Conservation (phyloP, 2,329 filamentous ascomycete species). For the Mycosphaerella sp. region DNA sequence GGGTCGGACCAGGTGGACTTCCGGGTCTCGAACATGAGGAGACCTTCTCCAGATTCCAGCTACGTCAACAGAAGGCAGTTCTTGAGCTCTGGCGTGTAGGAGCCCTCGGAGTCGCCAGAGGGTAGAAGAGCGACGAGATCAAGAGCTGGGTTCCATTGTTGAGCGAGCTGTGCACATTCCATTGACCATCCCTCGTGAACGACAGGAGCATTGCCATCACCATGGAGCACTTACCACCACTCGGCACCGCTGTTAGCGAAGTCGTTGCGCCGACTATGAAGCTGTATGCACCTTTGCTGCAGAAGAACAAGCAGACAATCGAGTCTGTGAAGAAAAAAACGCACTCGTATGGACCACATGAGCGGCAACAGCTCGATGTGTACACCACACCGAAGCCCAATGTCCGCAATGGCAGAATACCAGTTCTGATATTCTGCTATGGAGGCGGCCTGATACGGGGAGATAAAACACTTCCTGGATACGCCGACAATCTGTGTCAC, state of each 20-base stretch:
- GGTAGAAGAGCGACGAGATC: not conserved
- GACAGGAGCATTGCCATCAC: not conserved
- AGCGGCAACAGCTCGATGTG: constrained; percentile 37
- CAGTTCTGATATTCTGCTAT: constrained; percentile 31
- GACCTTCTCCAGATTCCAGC: not conserved
- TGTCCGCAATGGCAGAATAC: constrained; percentile 19
- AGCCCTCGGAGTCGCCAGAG: not conserved
- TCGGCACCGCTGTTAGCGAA: constrained; percentile 22
- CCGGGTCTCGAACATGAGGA: no score
- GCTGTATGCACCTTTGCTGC: constrained; percentile 21
- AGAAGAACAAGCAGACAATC: constrained; percentile 23
- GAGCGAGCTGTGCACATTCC: not conserved
- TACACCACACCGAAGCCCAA: constrained; percentile 29
- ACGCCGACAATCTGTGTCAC: constrained; percentile 29
- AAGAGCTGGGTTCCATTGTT: not conserved
- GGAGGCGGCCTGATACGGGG: constrained; percentile 35
- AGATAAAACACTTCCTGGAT: constrained; percentile 28
- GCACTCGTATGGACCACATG: constrained; percentile 33
- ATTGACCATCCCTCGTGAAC: not conserved
- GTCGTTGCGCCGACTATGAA: constrained; percentile 24
- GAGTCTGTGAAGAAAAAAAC: constrained; percentile 26
- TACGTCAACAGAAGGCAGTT: not conserved
- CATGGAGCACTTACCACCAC: constrained; percentile 27
- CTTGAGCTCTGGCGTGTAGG: not conserved
- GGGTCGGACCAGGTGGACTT: no score